Evolutionary conservation across 352 stramenopile genomes (phyloP).

Genomic region (Globisporangium lucens): DNA sequence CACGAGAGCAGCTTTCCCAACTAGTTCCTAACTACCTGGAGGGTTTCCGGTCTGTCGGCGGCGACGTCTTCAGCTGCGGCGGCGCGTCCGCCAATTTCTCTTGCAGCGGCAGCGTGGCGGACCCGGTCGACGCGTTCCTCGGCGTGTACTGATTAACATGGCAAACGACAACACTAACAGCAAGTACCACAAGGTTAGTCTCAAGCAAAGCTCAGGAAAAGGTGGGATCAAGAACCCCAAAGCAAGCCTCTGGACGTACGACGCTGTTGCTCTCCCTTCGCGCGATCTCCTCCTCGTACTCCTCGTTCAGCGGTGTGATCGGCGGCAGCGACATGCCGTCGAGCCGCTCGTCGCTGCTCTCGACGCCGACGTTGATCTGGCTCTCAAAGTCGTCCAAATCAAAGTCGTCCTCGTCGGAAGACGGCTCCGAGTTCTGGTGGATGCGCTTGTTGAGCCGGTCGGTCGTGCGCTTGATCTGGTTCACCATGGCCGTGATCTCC

Average conservation of each 20-base stretch:
- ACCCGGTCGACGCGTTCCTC: not conserved
- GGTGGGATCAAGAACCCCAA: not conserved
- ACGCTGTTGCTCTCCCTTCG: conserved; percentile 54
- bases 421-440: conserved; percentile 25
- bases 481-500: conserved; percentile 69
- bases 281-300: conserved; percentile 59
- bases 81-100: not conserved
- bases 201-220: not conserved
- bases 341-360: conserved; percentile 11
- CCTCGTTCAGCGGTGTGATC: conserved; percentile 47
- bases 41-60: not conserved
- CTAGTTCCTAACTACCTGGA: not conserved
- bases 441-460: conserved; percentile 49
- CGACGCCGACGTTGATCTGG: conserved; percentile 24
- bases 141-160: conserved; percentile 12
- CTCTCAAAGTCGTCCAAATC: conserved; percentile 47
- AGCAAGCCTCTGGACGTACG: not conserved
- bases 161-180: not conserved
- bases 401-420: conserved; percentile 48
- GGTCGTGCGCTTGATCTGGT: conserved; percentile 69
- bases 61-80: not conserved
- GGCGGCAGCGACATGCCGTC: conserved; percentile 3
- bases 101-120: not conserved
- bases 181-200: not conserved
- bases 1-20: not conserved